These are phyloP conservation scores for Wickerhamomyces subpelliculosus DNA, from an alignment of 805 yeast genomes.

Conservation along the genomic window DNA sequence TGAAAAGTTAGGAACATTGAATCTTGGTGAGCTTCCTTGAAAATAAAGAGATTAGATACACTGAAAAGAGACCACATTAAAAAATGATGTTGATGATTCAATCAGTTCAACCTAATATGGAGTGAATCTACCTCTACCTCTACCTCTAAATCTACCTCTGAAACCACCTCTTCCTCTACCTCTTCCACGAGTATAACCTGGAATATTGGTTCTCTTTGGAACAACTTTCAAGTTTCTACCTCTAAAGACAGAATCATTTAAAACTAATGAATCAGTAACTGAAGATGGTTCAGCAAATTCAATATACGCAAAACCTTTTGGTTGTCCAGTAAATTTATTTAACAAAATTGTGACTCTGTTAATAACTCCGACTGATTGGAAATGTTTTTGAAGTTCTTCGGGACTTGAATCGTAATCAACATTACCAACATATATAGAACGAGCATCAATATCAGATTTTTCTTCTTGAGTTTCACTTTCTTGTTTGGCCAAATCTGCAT, in stretches of 20 bases:
- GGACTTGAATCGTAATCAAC: constrained; percentile 79
- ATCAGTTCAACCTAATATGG: too few species aligned
- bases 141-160: constrained; percentile 20
- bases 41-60: too few species aligned
- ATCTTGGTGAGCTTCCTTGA: too few species aligned
- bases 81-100: too few species aligned
- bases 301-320: constrained; percentile 83
- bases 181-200: constrained; percentile 48
- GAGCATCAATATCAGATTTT: constrained; percentile 63
- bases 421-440: constrained; percentile 77
- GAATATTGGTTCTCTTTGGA: constrained; percentile 76
- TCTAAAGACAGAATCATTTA: constrained; percentile 59
- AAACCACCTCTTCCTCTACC: constrained; percentile 41
- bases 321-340: constrained; percentile 71
- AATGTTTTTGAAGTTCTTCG: constrained; percentile 70
- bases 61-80: too few species aligned
- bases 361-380: constrained; percentile 62
- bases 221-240: constrained; percentile 69
- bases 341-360: constrained; percentile 73
- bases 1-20: too few species aligned
- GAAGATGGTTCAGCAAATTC: constrained; percentile 69
- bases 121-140: constrained; percentile 34
- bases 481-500: constrained; percentile 38
- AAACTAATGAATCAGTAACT: constrained; percentile 56
- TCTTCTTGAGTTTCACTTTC: constrained; percentile 35